A percentile compares a stretch with the other conserved stretches of the same genome.
Conservation (phyloP, 768 basidiomycete genomes). For the Dacryopinax primogenitus region DNA sequence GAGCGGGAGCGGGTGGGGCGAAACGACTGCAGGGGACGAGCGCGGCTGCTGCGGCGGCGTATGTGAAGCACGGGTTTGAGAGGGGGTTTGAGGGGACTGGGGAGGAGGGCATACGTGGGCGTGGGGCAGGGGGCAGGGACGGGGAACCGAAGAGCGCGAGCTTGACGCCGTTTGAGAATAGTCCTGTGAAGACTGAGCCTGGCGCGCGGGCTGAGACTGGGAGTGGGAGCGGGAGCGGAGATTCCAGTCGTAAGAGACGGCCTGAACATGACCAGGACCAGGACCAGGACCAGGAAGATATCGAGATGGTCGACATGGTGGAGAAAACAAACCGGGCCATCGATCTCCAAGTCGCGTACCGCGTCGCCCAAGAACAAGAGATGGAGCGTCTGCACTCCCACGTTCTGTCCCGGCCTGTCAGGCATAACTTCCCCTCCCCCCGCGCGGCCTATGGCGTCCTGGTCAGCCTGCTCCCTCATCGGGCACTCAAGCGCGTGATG, state of each 20-base stretch:
- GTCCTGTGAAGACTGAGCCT: neutral
- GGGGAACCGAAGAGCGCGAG: too few species aligned
- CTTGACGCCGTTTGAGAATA: neutral
- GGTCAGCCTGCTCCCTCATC: conserved; percentile 1
- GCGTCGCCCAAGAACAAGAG: neutral
- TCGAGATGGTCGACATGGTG: conserved; percentile 4
- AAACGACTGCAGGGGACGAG: neutral
- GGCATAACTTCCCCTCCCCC: neutral
- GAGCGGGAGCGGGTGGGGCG: too few species aligned
- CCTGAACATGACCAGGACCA: too few species aligned
- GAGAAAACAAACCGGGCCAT: neutral
- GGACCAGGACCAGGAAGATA: neutral
- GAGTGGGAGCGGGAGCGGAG: neutral
- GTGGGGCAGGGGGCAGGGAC: too few species aligned
- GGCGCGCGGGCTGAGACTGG: neutral
- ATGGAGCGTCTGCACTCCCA: neutral
- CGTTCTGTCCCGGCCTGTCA: neutral
- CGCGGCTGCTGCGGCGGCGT: neutral
- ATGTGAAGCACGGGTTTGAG: neutral
- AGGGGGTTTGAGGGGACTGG: neutral
- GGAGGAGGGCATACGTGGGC: neutral
- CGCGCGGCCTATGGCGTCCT: neutral
- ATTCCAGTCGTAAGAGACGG: too few species aligned
- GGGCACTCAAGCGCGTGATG: conserved; percentile 11
- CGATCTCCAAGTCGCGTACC: neutral